Base-by-base conservation (phyloP, 2,329 filamentous ascomycete species). In the Cercospora beticola region DNA sequence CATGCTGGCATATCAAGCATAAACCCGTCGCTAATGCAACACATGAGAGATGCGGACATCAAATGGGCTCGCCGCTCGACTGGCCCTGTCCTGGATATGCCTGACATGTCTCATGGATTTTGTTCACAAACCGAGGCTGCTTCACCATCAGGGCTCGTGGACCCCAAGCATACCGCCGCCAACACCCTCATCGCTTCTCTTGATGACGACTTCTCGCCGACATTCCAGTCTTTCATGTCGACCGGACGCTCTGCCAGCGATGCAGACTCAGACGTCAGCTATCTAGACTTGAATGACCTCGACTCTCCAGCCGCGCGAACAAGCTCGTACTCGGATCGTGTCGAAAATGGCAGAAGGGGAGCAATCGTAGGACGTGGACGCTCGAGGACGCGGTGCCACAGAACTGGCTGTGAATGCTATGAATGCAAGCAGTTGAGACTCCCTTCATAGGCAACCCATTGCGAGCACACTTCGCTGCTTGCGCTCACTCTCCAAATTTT, bases 121-220 rank as follows among this genome's bases (percentile, higher is more conserved):
- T 28, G 5, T 28, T 26, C 18, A 5, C 46, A 23, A 1, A 9
- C 12, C 10, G 6, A 18, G 6, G 14, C 59, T 23, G 4, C 26
- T 23, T 43, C 14, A 16, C 43, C 36, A n/a, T 16, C 40, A 2
- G 3, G 5, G 3, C 21, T n/a, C 12, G 8, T 36, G 33, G 28
- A 52, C 12, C 21, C 46, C 21, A 52, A 52, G 21, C 46, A 52
- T 23, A 12, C 26, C 2, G 62, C 31, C 12, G 60, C 67, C 46
- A 46, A 61, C 62, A 58, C 36, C 16, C 56, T 68, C 23, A 62
- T 68, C 40, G 63, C 65, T 33, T 56, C 63, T 58, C 58, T 66
- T 58, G 46, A 66, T 40, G 58, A 58, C 36, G 33, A 26, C 21
- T 68, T 68, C 49, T 8, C 18, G 58, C 63, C 63, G 40, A 63